Base-by-base conservation (phyloP, 164 flowering plant species). In the Protea cynaroides region DNA sequence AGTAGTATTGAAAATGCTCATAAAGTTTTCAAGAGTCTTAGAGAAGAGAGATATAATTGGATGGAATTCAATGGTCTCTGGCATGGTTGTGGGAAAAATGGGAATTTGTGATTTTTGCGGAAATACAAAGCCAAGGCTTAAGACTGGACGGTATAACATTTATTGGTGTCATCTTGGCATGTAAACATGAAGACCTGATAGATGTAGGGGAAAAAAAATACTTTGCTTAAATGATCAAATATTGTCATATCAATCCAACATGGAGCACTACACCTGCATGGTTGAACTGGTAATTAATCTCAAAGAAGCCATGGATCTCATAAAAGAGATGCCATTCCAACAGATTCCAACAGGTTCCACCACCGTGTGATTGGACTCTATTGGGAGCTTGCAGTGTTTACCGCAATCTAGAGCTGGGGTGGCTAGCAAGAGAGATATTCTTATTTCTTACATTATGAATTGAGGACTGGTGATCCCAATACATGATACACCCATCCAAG, bases 21-120 rank as follows among this genome's bases (percentile, higher is more conserved):
- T 47, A 54, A 79, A 69, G 84, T 92, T 59, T 92, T 92, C 71
- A 72, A 63, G 59, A 79, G 91, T 69, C 95, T n/a, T 84, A 69
- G n/a, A 21, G 22, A 89, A 85, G 59, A 84, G 93, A 72, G 98
- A 92, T 68, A 65, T 86, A 44, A 83, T 88, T 4, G 84, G 93
- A 52, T 90, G 96, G 98, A 92, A 92, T 71, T 93, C 98, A 8
- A 93, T 93, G 96, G 78, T 93, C 61, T 79, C 91, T 55, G 92
- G 57, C 98, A 92, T 66, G 98, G 98, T 19, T 61, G 76, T 67
- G 96, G 82, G 12, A 70, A 72, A 63, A 84, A 83, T n/a, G n/a
- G 72, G 96, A 92, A 49, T 81, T 90, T 24, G 74, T 78, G 55
- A 67, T 87, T 38, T 93, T 89, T 71, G 67, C 76, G 69, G 84